phyloP scores from a whole-genome alignment of 139 green algal species.

The Pleodorina starrii region DNA sequence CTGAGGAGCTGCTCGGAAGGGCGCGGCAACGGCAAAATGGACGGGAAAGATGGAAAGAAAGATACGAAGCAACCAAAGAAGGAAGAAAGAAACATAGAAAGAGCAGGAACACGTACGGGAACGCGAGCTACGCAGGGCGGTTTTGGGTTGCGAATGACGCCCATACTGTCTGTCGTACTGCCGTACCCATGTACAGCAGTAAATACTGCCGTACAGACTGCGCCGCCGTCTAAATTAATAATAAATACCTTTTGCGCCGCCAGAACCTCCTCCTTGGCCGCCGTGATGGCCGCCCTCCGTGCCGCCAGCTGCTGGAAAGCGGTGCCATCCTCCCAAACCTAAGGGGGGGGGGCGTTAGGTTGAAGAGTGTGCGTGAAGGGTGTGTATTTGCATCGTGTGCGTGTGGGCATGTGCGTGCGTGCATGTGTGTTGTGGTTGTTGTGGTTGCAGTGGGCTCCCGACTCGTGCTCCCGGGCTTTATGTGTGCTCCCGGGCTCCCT shows the following conservation, averaged over 20 bases:
- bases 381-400: too few relatives aligned
- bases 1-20: constrained; percentile 47
- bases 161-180: too few relatives aligned
- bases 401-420: too few relatives aligned
- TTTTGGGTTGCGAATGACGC: too few relatives aligned
- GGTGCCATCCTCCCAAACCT: constrained; percentile 89
- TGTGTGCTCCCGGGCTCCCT: too few relatives aligned
- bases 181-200: neutral
- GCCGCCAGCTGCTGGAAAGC: constrained; percentile 75
- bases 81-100: neutral
- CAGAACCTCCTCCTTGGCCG: constrained; percentile 76
- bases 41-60: neutral
- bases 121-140: too few relatives aligned
- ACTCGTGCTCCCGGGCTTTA: too few relatives aligned
- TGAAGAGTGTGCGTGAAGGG: too few relatives aligned
- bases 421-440: too few relatives aligned
- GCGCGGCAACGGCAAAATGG: neutral
- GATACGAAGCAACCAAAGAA: neutral
- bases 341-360: neutral
- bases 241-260: constrained; percentile 80
- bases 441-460: too few relatives aligned
- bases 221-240: too few relatives aligned
- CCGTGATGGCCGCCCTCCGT: constrained; percentile 58
- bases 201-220: neutral
- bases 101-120: neutral